Conservation (phyloP, 805 yeast genomes). For the Candida boidinii region DNA sequence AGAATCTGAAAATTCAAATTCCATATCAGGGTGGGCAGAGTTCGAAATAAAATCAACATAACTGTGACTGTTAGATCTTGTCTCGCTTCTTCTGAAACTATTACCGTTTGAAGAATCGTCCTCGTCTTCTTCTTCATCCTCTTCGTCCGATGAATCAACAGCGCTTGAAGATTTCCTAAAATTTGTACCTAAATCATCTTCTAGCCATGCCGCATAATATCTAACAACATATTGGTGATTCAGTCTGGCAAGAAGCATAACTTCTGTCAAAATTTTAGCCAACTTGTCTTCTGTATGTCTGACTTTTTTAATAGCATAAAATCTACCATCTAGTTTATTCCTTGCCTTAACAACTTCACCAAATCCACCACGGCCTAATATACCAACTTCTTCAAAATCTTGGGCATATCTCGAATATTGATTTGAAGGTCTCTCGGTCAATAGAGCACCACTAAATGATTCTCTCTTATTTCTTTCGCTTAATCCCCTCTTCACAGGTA, state of each 20-base stretch:
- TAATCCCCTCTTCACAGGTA: constrained; percentile 3
- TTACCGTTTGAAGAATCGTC: constrained; percentile 15
- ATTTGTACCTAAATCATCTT: constrained; percentile 41
- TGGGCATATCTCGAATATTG: constrained; percentile 77
- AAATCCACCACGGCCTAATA: constrained; percentile 85
- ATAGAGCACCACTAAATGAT: constrained; percentile 18
- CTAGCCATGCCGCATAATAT: constrained; percentile 96
- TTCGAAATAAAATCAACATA: constrained; percentile 63
- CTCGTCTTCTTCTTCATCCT: constrained; percentile 25
- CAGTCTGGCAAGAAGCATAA: constrained; percentile 80
- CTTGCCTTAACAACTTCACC: constrained; percentile 98
- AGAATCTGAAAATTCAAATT: constrained; percentile 41
- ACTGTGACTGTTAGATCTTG: constrained; percentile 24
- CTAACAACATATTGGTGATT: constrained; percentile 95
- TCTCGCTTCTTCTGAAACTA: constrained; percentile 13
- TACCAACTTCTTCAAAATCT: constrained; percentile 92
- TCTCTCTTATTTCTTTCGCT: constrained; percentile 15
- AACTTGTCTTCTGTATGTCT: constrained; percentile 74
- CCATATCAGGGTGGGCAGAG: constrained; percentile 50
- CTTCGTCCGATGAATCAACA: constrained; percentile 15
- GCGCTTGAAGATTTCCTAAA: constrained; percentile 3
- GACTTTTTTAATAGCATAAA: constrained; percentile 89
- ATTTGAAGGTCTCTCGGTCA: too few relatives aligned
- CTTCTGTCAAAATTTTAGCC: constrained; percentile 80
- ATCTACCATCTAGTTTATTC: constrained; percentile 86